Conservation (phyloP, 2,329 filamentous ascomycete genomes). For the Penicillium hordei region DNA sequence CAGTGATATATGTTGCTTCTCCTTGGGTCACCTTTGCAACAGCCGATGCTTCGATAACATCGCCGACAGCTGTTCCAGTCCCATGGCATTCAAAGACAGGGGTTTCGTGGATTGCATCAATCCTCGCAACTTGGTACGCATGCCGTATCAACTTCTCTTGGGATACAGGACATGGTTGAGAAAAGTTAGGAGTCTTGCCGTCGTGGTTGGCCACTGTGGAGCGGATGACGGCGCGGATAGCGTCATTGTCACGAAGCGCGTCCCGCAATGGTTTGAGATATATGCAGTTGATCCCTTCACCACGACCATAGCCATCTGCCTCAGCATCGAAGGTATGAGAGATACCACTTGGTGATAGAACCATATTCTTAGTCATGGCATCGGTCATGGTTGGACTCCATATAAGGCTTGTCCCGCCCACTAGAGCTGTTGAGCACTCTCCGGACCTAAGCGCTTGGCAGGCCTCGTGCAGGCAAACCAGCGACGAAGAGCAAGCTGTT, state of each 20-base stretch:
- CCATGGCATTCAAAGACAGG: slow-evolving; percentile 25
- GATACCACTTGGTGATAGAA: slow-evolving; percentile 46
- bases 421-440: slow-evolving; percentile 31
- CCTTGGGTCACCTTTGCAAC: slow-evolving; percentile 15
- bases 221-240: slow-evolving; percentile 38
- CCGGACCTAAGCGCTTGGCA: slow-evolving; percentile 24
- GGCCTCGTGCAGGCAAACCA: slow-evolving; percentile 35
- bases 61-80: slow-evolving; percentile 21
- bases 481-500: slow-evolving; percentile 45
- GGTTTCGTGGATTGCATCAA: slow-evolving; percentile 6
- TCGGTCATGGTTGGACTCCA: slow-evolving; percentile 28
- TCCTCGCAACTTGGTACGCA: background rate
- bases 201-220: slow-evolving; percentile 31
- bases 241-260: slow-evolving; percentile 47
- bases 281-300: slow-evolving; percentile 49
- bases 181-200: slow-evolving; percentile 27
- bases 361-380: slow-evolving; percentile 18
- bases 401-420: slow-evolving; percentile 39
- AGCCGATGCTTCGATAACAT: slow-evolving; percentile 16
- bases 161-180: slow-evolving; percentile 15
- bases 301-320: slow-evolving; percentile 55
- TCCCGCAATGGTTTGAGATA: slow-evolving; percentile 49
- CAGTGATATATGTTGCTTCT: slow-evolving; percentile 20
- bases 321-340: slow-evolving; percentile 50
- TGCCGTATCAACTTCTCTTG: slow-evolving; percentile 10